phyloP scores from a whole-genome alignment of 2,329 filamentous ascomycete species.

The Aureobasidium lini region DNA sequence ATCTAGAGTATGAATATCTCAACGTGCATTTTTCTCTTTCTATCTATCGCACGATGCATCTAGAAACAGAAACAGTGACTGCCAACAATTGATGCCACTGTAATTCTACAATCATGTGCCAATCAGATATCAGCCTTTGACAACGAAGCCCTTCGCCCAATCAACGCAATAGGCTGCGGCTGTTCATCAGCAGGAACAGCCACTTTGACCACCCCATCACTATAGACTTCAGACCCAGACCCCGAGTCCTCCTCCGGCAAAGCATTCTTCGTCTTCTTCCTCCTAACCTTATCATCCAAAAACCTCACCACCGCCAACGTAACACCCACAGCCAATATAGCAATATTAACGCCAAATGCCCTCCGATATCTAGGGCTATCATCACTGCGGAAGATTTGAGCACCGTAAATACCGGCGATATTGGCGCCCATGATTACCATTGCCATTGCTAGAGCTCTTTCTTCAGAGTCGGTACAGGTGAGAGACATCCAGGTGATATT shows the following conservation, averaged over 20 bases:
- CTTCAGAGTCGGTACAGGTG: conserved; percentile 49
- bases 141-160: not conserved
- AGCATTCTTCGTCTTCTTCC: not conserved
- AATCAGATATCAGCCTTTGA: not conserved
- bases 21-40: too few species aligned
- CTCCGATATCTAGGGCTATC: conserved; percentile 46
- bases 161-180: not conserved
- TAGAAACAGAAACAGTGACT: too few species aligned
- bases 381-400: conserved; percentile 51
- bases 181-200: not conserved
- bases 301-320: conserved; percentile 36
- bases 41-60: too few species aligned
- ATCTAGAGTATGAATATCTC: too few species aligned
- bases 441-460: conserved; percentile 53
- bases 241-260: not conserved
- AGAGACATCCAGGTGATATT: conserved; percentile 56
- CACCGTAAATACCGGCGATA: conserved; percentile 53
- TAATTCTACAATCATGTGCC: too few species aligned
- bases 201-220: not conserved
- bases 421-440: conserved; percentile 57
- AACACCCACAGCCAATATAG: conserved; percentile 38
- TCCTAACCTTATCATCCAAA: conserved; percentile 32
- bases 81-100: too few species aligned
- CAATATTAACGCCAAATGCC: conserved; percentile 42
- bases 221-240: not conserved